Base-by-base conservation (phyloP, 2,329 filamentous ascomycete genomes). In the Ceratocystis smalleyi region DNA sequence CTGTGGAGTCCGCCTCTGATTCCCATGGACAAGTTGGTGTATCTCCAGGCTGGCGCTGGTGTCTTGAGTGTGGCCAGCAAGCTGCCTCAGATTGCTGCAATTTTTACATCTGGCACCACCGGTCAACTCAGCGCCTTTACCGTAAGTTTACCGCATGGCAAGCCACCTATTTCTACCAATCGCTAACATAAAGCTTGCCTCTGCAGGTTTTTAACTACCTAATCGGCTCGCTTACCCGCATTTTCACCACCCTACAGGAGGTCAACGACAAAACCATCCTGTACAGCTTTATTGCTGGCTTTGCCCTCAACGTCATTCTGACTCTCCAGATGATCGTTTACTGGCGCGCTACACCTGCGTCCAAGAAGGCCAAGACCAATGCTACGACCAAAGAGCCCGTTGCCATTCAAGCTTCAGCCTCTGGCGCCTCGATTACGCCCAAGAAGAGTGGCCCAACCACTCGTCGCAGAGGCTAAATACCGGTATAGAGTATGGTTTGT, bases 201-300 rank as follows among this genome's bases (percentile, higher is more conserved):
- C 47, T 19, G 71, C 71, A 96, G 91, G 91, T 99, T 70, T 96
- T 99, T 82, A 97, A 96, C 80, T 99, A 96, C 76, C 89, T 99
- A 71, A 80, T 86, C 70, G 94, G 95, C 47, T 96, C 91, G 54
- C 83, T 97, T 66, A 89, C 90, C 30, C 88, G 94, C 73, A 95
- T 99, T 77, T 99, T 96, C 76, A 99, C 94, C 40, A 99, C 95
- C 7, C 79, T 99, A 65, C 91, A 97, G 72, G 94, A 99, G 78
- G 94, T 99, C 67, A 88, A 95, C 74, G 94, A 99, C 75, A 91
- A 91, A 76, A 81, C 97, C 66, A 97, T 99, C 71, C 82, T 99
- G 30, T 97, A 95, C 76, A 88, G 91, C 61, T 97, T 95, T 79
- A 77, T 97, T 64, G 89, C 91, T 6, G 94, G 91, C 32, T 96